phyloP scores from a whole-genome alignment of 805 yeast species.

The Helenozyma rhizophorensis region DNA sequence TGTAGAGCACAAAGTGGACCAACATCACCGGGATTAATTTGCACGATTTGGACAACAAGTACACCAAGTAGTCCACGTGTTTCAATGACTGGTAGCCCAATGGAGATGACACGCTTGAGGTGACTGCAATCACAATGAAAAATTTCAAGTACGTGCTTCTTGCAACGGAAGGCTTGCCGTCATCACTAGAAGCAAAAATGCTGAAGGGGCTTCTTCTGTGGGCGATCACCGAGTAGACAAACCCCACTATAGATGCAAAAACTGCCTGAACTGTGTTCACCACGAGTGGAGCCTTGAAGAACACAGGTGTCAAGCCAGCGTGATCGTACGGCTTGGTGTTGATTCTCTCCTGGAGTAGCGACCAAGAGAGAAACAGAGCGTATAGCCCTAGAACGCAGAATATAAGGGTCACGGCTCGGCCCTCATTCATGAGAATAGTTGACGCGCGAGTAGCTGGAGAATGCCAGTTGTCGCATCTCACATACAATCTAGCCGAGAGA shows the following conservation, averaged over 20 bases:
- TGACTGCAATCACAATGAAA: constrained; percentile 54
- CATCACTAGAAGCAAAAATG: constrained; percentile 2
- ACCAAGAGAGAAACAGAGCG: constrained; percentile 86
- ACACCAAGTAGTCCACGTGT: constrained; percentile 83
- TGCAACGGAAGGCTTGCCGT: background rate
- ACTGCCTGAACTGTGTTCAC: constrained; percentile 71
- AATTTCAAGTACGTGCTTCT: constrained; percentile 21
- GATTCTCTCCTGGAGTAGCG: constrained; percentile 84
- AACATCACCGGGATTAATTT: constrained; percentile 92
- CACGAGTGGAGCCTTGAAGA: constrained; percentile 74
- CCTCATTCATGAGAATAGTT: constrained; percentile 4
- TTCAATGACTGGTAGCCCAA: constrained; percentile 72
- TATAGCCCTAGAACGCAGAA: constrained; percentile 63
- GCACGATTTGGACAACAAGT: constrained; percentile 85
- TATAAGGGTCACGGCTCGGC: constrained; percentile 19
- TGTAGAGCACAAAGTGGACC: constrained; percentile 68
- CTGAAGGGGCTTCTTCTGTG: constrained; percentile 17
- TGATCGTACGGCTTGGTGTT: constrained; percentile 72
- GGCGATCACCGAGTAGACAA: constrained; percentile 44
- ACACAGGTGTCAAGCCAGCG: constrained; percentile 26
- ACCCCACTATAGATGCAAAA: constrained; percentile 69
- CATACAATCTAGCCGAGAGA: no score
- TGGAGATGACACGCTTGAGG: constrained; percentile 81
- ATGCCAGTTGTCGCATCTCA: no score
- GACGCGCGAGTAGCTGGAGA: background rate